phyloP scores from a whole-genome alignment of 805 yeast genomes.

The Wickerhamiella spandovensis region DNA sequence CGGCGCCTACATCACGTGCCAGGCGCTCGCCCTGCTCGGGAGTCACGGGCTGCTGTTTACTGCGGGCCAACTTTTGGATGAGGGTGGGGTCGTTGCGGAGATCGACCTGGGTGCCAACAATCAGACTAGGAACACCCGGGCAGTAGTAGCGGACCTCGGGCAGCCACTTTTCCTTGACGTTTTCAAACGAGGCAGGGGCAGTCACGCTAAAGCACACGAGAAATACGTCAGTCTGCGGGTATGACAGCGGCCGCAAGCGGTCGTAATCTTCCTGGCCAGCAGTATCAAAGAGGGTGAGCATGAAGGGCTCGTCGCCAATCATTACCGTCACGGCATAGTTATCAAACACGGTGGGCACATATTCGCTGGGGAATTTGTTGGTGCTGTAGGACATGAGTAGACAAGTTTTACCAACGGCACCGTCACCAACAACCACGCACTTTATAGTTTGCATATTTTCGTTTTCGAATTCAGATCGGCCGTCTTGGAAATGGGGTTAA shows the following conservation, averaged over 20 bases:
- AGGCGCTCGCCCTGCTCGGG: constrained; percentile 82
- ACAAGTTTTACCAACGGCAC: constrained; percentile 98
- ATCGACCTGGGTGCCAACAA: constrained; percentile 95
- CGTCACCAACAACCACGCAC: constrained; percentile 98
- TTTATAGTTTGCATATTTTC: constrained; percentile 27
- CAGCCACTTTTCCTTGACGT: constrained; percentile 96
- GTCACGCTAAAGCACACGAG: constrained; percentile 92
- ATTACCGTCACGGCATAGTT: constrained; percentile 36
- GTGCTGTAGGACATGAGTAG: constrained; percentile 91
- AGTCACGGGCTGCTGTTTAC: constrained; percentile 74
- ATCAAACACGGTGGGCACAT: constrained; percentile 97
- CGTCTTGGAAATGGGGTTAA: neutral
- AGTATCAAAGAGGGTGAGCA: constrained; percentile 93
- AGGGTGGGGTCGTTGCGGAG: constrained; percentile 87
- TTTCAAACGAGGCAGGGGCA: constrained; percentile 94
- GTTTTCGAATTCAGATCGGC: neutral
- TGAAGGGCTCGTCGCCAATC: constrained; percentile 96
- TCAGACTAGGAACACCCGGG: constrained; percentile 94
- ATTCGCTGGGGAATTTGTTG: constrained; percentile 93
- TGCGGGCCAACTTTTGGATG: constrained; percentile 79
- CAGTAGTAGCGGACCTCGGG: constrained; percentile 98
- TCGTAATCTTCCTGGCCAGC: constrained; percentile 99
- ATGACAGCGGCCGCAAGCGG: constrained; percentile 87
- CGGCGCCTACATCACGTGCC: constrained; percentile 89
- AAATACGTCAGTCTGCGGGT: constrained; percentile 95